Base-by-base conservation (phyloP, 2,329 filamentous ascomycete species). In the Hypoxylon sp. region DNA sequence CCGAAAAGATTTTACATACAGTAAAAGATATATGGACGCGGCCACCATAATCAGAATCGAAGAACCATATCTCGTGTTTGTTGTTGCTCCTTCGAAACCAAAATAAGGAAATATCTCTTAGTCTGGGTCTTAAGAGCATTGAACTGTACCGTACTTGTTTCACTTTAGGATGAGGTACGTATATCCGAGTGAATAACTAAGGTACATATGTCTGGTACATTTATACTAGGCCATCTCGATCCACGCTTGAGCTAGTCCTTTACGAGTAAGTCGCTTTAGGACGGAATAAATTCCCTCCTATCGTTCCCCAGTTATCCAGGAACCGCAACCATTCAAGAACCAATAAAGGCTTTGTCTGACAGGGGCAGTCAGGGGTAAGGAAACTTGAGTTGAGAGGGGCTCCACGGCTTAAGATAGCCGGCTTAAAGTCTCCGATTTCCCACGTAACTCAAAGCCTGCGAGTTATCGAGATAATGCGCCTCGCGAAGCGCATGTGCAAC, bases 251-350 rank as follows among this genome's bases (percentile, higher is more conserved):
- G 8, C 23, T 55, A 61, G 16, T 14, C 51, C 14, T 1, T 41
- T 39, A 21, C 2, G 16, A n/a, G 61, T 46, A 62, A 27, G 29
- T 54, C 32, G 3, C 8, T 56, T 6, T 34, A 48, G 30, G 45
- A 37, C 48, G 39, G 34, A 55, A 62, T 52, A 53, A 61, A 41
- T 56, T 50, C 46, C 37, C 12, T n/a, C 30, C 29, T 46, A 46
- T 60, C 48, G 3, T 54, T 51, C 67, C 29, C 61, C 61, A 70
- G 59, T 68, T 63, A 65, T 70, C 59, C 67, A 70, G 65, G 67
- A 63, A 68, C 65, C 27, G n/a, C 51, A 30, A 46, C 30, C 6
- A 56, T 54, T 47, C n/a, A 27, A 12, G n/a, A 56, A 23, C 67
- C 67, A 69, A 69, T 69, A 61, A 60, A 65, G 48, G 55, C 52